Conservation (phyloP, 139 green algal species). For the Dunaliella primolecta region DNA sequence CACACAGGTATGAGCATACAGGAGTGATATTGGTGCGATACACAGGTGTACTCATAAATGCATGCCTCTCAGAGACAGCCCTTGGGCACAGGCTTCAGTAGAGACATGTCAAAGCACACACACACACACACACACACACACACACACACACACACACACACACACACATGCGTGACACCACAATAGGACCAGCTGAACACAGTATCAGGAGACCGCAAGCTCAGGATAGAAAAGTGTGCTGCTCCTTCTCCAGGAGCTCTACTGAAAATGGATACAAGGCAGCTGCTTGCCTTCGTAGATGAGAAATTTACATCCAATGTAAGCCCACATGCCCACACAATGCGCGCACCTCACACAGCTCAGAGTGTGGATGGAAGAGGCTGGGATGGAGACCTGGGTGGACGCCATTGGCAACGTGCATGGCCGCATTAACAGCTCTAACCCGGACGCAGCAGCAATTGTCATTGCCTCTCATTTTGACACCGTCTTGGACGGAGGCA, state of each 20-base stretch:
- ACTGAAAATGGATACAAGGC: too few relatives aligned
- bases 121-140: conserved; percentile 1
- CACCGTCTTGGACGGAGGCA: conserved; percentile 87
- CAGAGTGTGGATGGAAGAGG: conserved; percentile 61
- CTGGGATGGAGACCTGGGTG: conserved; percentile 68
- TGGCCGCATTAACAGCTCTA: conserved; percentile 41
- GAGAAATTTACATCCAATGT: neutral
- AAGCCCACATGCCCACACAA: neutral
- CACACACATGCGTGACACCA: too few relatives aligned
- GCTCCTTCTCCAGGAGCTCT: neutral
- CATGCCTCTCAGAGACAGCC: neutral
- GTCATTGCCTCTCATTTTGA: conserved; percentile 91
- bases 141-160: neutral
- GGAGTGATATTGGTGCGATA: neutral
- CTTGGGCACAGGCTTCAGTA: neutral
- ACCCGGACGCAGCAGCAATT: conserved; percentile 36
- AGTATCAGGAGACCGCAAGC: neutral
- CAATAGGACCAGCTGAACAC: neutral
- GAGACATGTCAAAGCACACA: neutral
- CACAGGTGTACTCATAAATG: too few relatives aligned
- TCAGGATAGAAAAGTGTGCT: neutral
- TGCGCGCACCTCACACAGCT: conserved; percentile 17
- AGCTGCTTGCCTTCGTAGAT: too few relatives aligned
- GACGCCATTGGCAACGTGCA: conserved; percentile 85
- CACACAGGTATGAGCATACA: conserved; percentile 21